Evolutionary conservation across 139 green algal genomes (phyloP), one percentile per base, ranked within the genome.

Genomic region (Auxenochlorella pyrenoidosa): DNA sequence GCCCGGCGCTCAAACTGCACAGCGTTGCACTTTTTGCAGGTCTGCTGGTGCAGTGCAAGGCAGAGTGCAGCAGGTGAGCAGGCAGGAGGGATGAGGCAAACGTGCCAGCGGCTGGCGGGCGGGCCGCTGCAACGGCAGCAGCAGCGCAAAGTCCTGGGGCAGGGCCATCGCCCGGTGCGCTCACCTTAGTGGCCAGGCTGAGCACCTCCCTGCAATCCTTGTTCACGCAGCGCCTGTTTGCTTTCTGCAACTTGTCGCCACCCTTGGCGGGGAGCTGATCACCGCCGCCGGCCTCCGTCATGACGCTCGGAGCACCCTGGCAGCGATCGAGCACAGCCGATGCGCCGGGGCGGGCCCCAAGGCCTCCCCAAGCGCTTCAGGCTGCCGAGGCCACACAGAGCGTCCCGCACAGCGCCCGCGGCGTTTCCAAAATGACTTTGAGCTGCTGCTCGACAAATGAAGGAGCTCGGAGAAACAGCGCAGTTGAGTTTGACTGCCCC

Each of bases 21-120:
- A 16, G 63, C 47, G 63, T 85, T 85, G 63, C 80, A 85, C 40
- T 85, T 85, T 63, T 85, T 85, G 60, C 80, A 85, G 60, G 77
- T 65, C 80, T 85, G 80, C 80, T 63, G 51, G 21, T 18, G 5
- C 2, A 26, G 19, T 32, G 68, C n/a, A 44, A 28, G 32, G 66
- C 6, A 30, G 30, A 2, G 66, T 15, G 32, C 32, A 3, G 66
- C 22, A 24, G 63, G 28, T 22, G 66, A 4, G 1, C 32, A 47
- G 36, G 13, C 70, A 6, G 1, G 2, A 34, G 54, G 54, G 47
- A 12, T 63, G 54, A 63, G 2, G 18, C 16, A 63, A 44, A 13
- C 26, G 75, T 10, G 21, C 32, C 12, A 47, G 32, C 75, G 43
- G 43, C 26, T 8, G 41, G 26, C 30, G 70, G 34, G 70, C 12